phyloP scores from a whole-genome alignment of 495 filamentous ascomycete genomes.

The Lepidopterella palustris region DNA sequence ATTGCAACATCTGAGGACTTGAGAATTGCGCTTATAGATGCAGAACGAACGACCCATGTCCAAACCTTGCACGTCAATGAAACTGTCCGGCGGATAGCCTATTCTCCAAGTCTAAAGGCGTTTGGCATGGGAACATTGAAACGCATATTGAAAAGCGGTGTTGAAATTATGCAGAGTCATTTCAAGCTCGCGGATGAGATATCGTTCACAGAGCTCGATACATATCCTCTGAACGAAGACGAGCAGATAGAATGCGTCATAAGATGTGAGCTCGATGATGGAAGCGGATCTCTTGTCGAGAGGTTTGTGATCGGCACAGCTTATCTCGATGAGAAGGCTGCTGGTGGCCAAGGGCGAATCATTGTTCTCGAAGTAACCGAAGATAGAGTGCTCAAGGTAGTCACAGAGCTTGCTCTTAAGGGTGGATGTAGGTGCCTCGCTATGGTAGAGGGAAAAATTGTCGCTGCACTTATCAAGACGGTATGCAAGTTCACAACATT shows the following conservation, averaged over 20 bases:
- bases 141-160: constrained; percentile 49
- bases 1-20: constrained; percentile 71
- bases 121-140: constrained; percentile 85
- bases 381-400: constrained; percentile 60
- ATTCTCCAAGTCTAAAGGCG: constrained; percentile 68
- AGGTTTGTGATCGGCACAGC: constrained; percentile 85
- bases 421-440: constrained; percentile 74
- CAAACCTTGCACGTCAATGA: constrained; percentile 69
- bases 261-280: constrained; percentile 65
- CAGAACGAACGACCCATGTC: constrained; percentile 78
- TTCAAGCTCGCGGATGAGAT: constrained; percentile 51
- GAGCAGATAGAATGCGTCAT: constrained; percentile 85
- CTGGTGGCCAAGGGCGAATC: constrained; percentile 64
- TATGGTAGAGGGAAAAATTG: constrained; percentile 67
- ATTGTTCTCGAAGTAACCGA: constrained; percentile 75
- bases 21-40: constrained; percentile 76
- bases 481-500: constrained; percentile 44
- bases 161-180: constrained; percentile 52
- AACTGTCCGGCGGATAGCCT: constrained; percentile 80
- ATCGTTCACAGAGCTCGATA: constrained; percentile 37
- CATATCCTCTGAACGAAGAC: constrained; percentile 44
- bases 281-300: constrained; percentile 55
- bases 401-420: constrained; percentile 57
- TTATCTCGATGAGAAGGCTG: constrained; percentile 53
- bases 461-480: constrained; percentile 80